These are phyloP conservation scores for Aspergillus pseudonomiae DNA, from an alignment of 2,329 filamentous ascomycete species.

Conservation along the genomic window DNA sequence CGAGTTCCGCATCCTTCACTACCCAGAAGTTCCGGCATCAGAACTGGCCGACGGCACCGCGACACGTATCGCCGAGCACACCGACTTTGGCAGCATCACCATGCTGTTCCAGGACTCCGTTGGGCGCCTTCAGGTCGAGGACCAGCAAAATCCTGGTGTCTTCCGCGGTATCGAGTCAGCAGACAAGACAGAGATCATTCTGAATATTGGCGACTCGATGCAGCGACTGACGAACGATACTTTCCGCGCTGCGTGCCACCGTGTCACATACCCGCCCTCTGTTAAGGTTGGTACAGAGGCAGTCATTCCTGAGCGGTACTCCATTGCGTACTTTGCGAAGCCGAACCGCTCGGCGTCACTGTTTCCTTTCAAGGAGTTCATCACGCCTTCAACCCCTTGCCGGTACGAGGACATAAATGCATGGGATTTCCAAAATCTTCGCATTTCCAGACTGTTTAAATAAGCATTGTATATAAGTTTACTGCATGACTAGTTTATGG, in stretches of 20 bases:
- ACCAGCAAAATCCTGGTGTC: constrained; percentile 26
- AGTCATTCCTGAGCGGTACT: constrained; percentile 32
- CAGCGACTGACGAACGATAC: constrained; percentile 43
- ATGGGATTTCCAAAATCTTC: background rate
- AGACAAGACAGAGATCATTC: constrained; percentile 32
- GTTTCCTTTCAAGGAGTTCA: constrained; percentile 32
- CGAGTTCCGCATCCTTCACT: constrained; percentile 18
- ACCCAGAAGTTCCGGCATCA: constrained; percentile 9
- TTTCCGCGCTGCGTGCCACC: constrained; percentile 40
- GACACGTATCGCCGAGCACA: constrained; percentile 18
- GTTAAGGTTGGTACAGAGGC: constrained; percentile 18
- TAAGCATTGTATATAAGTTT: background rate
- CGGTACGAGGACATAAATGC: background rate
- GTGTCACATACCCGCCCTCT: constrained; percentile 33
- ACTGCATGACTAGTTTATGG: too few species aligned
- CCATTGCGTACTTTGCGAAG: constrained; percentile 33
- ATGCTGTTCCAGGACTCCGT: constrained; percentile 42
- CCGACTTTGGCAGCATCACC: constrained; percentile 30
- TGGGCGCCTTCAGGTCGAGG: constrained; percentile 43
- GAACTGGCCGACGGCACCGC: constrained; percentile 11
- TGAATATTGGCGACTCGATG: constrained; percentile 47
- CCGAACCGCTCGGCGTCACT: constrained; percentile 35
- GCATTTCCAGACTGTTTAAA: background rate
- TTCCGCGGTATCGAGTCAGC: constrained; percentile 19
- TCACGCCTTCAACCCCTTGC: constrained; percentile 12